Base-by-base conservation (phyloP, 83 land plant species). In the Larix sibirica region DNA sequence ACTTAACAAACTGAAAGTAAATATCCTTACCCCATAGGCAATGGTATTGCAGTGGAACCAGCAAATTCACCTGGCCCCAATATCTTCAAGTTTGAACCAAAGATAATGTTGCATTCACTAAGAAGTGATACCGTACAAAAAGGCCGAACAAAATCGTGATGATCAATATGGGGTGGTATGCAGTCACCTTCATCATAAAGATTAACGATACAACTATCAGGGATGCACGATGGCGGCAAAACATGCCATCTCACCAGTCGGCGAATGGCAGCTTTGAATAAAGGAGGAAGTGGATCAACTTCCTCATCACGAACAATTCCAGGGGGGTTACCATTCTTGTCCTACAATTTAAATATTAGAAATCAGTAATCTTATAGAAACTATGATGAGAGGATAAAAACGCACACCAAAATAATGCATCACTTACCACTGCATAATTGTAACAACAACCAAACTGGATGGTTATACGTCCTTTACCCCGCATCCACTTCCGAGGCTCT, bases 161-260 rank as follows among this genome's bases (percentile, higher is more conserved):
- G 97, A 82, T 97, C 99, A 60, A 97, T 97, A 65, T 97, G 99
- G 8, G 97, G 98, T 24, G 98, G 98, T 61, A 95, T 95, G 81
- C 97, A 95, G 81, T 95, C 96, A 14, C 96, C 95, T 80, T 89
- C 93, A 8, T 95, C 96, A 50, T 97, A 97, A 3, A 95, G 91
- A 81, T 97, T 95, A 56, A 95, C 90, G n/a, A 97, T 97, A 81
- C 98, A 95, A 65, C 97, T 94, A 83, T 95, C 95, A 9, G 98
- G 99, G 8, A 97, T 85, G 83, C 99, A 97, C 0, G 88, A 70
- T 8, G 95, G 85, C 24, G 98, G 99, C 40, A 95, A 84, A 28
- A 95, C 95, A 79, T 89, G 92, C 98, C 97, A 97, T 62, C 83
- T 75, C 12, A 97, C 95, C 71, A 97, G 77, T 82, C 99, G 88